These are phyloP conservation scores for Pseudocercospora eumusae DNA, from an alignment of 2,329 filamentous ascomycete species.

Conservation along the genomic window DNA sequence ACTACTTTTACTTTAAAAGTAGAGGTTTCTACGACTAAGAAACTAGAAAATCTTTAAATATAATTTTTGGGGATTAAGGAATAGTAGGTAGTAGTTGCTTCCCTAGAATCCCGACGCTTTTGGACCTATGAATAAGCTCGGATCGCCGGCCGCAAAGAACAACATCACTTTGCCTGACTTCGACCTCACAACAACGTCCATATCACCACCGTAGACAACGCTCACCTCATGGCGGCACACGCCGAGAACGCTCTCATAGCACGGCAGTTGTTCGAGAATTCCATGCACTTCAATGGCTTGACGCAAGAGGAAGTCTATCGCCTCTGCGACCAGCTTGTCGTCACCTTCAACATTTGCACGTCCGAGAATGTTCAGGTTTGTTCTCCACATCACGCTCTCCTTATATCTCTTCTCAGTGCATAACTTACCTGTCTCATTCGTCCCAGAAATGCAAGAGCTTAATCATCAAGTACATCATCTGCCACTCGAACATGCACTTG, in stretches of 20 bases:
- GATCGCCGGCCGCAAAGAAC: not conserved
- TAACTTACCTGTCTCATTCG: slow-evolving; percentile 24
- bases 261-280: slow-evolving; percentile 3
- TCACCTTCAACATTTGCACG: slow-evolving; percentile 29
- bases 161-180: too few relatives aligned
- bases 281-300: slow-evolving; percentile 3
- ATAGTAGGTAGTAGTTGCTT: too few relatives aligned
- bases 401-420: not conserved
- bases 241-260: slow-evolving; percentile 7
- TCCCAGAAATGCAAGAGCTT: slow-evolving; percentile 28
- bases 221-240: not conserved
- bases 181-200: not conserved
- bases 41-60: too few relatives aligned
- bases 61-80: too few relatives aligned
- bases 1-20: too few relatives aligned
- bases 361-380: slow-evolving; percentile 31
- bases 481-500: slow-evolving; percentile 15
- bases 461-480: slow-evolving; percentile 27
- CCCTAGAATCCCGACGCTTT: too few relatives aligned
- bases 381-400: slow-evolving; percentile 8
- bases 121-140: too few relatives aligned
- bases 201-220: slow-evolving; percentile 3
- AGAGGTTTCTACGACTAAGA: too few relatives aligned
- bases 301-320: slow-evolving; percentile 2
- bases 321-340: slow-evolving; percentile 18